phyloP scores from a whole-genome alignment of 805 yeast species.

The Wickerhamomyces subpelliculosus region DNA sequence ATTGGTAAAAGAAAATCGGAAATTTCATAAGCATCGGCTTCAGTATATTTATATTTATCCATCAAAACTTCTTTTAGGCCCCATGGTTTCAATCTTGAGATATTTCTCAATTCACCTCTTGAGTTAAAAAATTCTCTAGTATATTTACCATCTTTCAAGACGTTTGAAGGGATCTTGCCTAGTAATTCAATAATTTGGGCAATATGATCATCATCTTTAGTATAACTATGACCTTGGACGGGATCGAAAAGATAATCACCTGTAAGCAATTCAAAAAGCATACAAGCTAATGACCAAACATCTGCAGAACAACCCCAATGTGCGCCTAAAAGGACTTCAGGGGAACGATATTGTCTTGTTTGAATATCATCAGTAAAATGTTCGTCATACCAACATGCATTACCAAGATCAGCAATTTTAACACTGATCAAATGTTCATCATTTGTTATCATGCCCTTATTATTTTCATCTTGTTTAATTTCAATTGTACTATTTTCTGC shows the following conservation, averaged over 20 bases:
- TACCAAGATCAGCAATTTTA: conserved; percentile 91
- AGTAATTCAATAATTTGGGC: conserved; percentile 88
- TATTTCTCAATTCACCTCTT: conserved; percentile 67
- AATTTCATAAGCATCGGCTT: conserved; percentile 62
- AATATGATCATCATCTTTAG: conserved; percentile 91
- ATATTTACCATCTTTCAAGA: conserved; percentile 55
- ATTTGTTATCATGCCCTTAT: no score
- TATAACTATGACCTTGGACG: conserved; percentile 58
- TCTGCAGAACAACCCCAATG: conserved; percentile 95
- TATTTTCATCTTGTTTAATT: not conserved
- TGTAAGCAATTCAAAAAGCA: conserved; percentile 83
- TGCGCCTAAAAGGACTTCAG: conserved; percentile 75
- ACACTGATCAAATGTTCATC: conserved; percentile 56
- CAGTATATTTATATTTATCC: conserved; percentile 77
- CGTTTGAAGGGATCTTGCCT: conserved; percentile 57
- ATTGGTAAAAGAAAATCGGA: conserved; percentile 78
- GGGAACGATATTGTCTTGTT: conserved; percentile 88
- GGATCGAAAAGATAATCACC: conserved; percentile 97
- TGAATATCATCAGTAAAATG: conserved; percentile 89
- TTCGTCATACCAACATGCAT: conserved; percentile 74
- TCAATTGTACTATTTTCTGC: conserved; percentile 21
- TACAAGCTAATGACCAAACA: conserved; percentile 93
- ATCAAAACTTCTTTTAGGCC: conserved; percentile 69
- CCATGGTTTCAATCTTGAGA: conserved; percentile 85
- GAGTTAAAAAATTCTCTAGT: conserved; percentile 58